Evolutionary conservation across 2,329 filamentous ascomycete species (phyloP).

Genomic region (Fusarium phyllophilum): DNA sequence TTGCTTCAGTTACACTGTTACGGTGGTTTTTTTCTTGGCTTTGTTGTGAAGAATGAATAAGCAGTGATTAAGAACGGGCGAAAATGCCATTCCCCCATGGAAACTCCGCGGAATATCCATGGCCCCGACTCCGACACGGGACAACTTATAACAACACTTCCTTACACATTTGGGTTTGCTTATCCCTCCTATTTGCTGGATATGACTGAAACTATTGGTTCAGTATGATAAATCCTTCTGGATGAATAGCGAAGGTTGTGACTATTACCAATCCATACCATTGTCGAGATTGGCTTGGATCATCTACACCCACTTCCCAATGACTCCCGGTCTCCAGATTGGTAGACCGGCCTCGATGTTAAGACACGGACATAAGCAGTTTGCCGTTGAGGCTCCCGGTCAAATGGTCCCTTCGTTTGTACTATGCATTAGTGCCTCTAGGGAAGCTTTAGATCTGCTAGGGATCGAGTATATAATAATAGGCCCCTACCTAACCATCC

Average conservation of each 20-base stretch:
- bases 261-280: not conserved
- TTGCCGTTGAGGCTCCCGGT: constrained; percentile 6
- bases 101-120: constrained; percentile 39
- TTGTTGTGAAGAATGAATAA: constrained; percentile 7
- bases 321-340: not conserved
- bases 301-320: constrained; percentile 7
- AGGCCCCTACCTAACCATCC: not conserved
- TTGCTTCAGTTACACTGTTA: constrained; percentile 15
- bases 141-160: constrained; percentile 3
- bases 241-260: not conserved
- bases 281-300: not conserved
- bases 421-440: constrained; percentile 10
- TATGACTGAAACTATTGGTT: constrained; percentile 4
- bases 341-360: not conserved
- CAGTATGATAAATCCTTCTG: not conserved
- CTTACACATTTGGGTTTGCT: constrained; percentile 4
- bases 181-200: not conserved
- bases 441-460: not conserved
- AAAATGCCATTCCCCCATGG: constrained; percentile 25
- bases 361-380: constrained; percentile 26
- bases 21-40: not conserved
- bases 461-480: constrained; percentile 11
- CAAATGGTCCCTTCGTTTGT: not conserved
- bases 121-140: constrained; percentile 19
- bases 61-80: constrained; percentile 21